Conservation (phyloP, 1,139 yeast genomes). For the Kurtzmaniella quercitrusa region DNA sequence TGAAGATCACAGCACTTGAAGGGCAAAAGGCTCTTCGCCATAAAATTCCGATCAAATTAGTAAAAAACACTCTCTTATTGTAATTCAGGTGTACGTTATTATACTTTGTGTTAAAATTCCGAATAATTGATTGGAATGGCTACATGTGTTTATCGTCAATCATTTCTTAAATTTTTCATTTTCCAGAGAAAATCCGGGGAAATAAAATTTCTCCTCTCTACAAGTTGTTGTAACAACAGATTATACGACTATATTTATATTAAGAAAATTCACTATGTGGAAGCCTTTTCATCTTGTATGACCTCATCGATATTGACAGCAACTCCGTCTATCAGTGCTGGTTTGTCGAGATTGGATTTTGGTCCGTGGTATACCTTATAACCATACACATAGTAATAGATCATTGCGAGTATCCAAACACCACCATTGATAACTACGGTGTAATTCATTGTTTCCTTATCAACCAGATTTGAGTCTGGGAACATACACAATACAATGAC, state of each 20-base stretch:
- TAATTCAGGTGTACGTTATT: too few relatives aligned
- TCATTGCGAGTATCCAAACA: slow-evolving; percentile 27
- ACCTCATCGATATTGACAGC: slow-evolving; percentile 1
- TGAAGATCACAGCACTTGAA: background rate
- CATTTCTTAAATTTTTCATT: too few relatives aligned
- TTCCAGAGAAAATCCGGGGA: too few relatives aligned
- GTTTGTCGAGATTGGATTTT: slow-evolving; percentile 25
- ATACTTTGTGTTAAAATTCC: too few relatives aligned
- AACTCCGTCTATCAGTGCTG: slow-evolving; percentile 3
- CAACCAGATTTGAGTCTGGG: slow-evolving; percentile 26
- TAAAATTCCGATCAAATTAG: background rate
- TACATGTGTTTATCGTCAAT: too few relatives aligned
- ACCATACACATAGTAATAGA: slow-evolving; percentile 27
- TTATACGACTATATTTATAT: too few relatives aligned
- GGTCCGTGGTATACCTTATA: slow-evolving; percentile 33
- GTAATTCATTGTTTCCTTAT: slow-evolving; percentile 32
- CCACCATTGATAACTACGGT: slow-evolving; percentile 34
- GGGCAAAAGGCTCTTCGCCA: too few relatives aligned
- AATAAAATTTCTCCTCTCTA: too few relatives aligned
- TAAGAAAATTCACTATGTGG: background rate
- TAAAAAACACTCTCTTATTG: background rate
- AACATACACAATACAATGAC: slow-evolving; percentile 39
- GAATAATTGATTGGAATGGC: too few relatives aligned
- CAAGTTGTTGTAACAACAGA: too few relatives aligned
- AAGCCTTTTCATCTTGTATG: slow-evolving; percentile 1